Evolutionary conservation across 2,329 filamentous ascomycete genomes (phyloP), one percentile per base, ranked within the genome.

Genomic region (Plenodomus lindquistii): DNA sequence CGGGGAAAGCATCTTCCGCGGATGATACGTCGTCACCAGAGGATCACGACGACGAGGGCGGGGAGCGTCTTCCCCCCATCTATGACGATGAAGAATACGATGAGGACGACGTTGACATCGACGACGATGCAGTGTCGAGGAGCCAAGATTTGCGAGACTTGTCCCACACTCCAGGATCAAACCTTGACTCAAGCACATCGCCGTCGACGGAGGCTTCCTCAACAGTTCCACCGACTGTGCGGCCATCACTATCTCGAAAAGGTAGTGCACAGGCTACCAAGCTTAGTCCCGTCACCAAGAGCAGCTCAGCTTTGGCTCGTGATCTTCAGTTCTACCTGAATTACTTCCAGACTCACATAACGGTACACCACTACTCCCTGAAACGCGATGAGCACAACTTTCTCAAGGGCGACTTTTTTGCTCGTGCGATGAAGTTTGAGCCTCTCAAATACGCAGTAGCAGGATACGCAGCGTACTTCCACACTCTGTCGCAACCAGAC

Each of bases 401-500:
- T 67, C 84, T 97, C 54, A 84, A 83, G 40, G 81, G 79, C 9
- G 85, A 84, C 6, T 81, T 96, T 37, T 79, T 92, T 17, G 84
- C 84, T 35, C 78, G 88, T 44, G 92, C 93, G 0, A 70, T 92
- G 40, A 82, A 82, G 69, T 87, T 91, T 66, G 88, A 96, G 52
- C 85, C 92, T 6, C 77, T 97, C 10, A 80, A 97, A 4, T 91
- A 96, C 68, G 91, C 92, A 0, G 76, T 97, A 4, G 88, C 92
- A 9, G 91, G 88, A 0, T 97, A 97, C 68, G 82, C 93, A 10
- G 89, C 92, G 0, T 97, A 97, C 65, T 91, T 96, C 59, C 82
- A 87, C 57, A 88, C 88, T 1, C 71, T 97, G 40, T 80, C 81
- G 34, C 84, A 86, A 40, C 83, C 87, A 1, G 77, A 85, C 40